Conservation (phyloP, 352 stramenopile species). For the Nothophytophthora sp. region DNA sequence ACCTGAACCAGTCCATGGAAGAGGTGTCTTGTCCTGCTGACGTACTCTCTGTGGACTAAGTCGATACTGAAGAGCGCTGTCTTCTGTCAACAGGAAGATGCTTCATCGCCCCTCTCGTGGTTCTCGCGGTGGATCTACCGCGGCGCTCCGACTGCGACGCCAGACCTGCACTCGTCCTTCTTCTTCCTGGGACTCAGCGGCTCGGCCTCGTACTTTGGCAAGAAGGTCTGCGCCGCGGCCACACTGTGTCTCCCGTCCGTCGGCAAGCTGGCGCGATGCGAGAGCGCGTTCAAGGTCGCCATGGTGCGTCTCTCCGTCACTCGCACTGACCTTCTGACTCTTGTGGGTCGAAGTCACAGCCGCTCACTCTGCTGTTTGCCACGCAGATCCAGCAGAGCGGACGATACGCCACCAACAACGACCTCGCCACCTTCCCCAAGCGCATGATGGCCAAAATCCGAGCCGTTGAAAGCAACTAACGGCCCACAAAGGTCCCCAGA, state of each 20-base stretch:
- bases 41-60: background rate
- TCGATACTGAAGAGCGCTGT: background rate
- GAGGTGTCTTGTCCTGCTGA: constrained; percentile 14
- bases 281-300: constrained; percentile 33
- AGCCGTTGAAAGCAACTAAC: constrained; percentile 29
- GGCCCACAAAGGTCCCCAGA: background rate
- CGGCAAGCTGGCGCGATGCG: constrained; percentile 28
- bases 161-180: constrained; percentile 42
- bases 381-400: constrained; percentile 34
- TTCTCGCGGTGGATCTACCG: constrained; percentile 23
- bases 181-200: constrained; percentile 57
- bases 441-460: constrained; percentile 45
- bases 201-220: constrained; percentile 39
- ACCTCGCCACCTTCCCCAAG: constrained; percentile 37
- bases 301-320: constrained; percentile 29
- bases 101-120: constrained; percentile 12
- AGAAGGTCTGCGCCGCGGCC: constrained; percentile 36
- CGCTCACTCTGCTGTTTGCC: background rate
- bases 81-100: constrained; percentile 7
- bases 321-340: too few species aligned
- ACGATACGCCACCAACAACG: constrained; percentile 39
- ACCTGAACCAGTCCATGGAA: constrained; percentile 36
- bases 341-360: background rate
- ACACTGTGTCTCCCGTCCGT: constrained; percentile 51
- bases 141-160: constrained; percentile 8